Evolutionary conservation across 2,329 filamentous ascomycete species (phyloP), one percentile per base, ranked within the genome.

Genomic region (Botryosphaeria dothidea): DNA sequence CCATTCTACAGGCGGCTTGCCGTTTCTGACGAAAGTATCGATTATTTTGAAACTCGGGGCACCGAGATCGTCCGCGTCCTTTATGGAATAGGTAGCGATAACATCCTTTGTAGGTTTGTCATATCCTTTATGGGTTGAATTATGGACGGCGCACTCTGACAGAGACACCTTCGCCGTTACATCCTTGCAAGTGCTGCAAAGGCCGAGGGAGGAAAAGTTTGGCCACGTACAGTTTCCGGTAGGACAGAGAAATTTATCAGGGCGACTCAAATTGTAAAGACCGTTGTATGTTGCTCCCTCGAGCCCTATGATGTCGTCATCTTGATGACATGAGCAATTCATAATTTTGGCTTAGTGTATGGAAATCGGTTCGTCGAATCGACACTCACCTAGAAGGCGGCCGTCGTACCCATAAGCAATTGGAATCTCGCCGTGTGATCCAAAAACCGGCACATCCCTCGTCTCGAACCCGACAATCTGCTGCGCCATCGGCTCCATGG

Each of bases 381-480:
- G n/a, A n/a, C n/a, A n/a, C n/a, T n/a, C 17, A 41, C 9, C 17
- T 41, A 41, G 19, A 46, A 57, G 11, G 23, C 23, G 38, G 4
- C 17, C 38, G 17, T 41, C 38, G 15, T 41, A 4, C 15, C 38
- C 38, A n/a, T 15, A 2, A 4, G 15, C 38, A 41, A 41, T 41
- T 41, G 38, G 38, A 13, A 41, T 2, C 17, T 41, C 38, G 1
- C 38, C 38, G 17, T 15, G 17, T 5, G 38, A 15, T 17, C 36
- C 36, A 4, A 23, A 4, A 13, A 27, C 36, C 21, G 41, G 21
- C 11, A 67, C 36, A 27, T 58, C 23, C 2, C 64, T 61, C 19
- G 54, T 21, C 38, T 62, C 46, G 41, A 65, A 66, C n/a, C 60
- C 57, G 2, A 67, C 17, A n/a, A 67, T 49, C 29, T 67, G 64